Percentiles rank a stretch among this genome's conserved stretches.
phyloP scores from a whole-genome alignment of 176 grass and related monocot genomes.

The Avena insularis region DNA sequence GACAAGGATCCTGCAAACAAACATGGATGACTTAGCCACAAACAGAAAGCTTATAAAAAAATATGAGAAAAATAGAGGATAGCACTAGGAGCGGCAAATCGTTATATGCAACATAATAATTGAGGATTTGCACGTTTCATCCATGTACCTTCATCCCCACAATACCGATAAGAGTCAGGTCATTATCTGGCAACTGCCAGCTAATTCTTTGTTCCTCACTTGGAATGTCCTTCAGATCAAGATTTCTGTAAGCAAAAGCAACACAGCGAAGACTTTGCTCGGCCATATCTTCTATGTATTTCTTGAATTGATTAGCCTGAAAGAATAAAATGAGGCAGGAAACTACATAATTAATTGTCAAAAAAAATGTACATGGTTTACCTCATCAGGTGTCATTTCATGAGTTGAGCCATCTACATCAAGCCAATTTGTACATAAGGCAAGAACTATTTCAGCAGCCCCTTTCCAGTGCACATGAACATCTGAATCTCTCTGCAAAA shows the following conservation, averaged over 20 bases:
- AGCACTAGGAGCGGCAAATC: neutral
- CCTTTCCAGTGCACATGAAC: conserved; percentile 99
- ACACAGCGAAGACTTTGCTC: conserved; percentile 83
- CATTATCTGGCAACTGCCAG: conserved; percentile 77
- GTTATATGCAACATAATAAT: conserved; percentile 38
- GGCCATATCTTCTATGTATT: conserved; percentile 83
- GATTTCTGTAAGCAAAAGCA: conserved; percentile 78
- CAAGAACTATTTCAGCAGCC: conserved; percentile 90
- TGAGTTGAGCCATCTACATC: conserved; percentile 57
- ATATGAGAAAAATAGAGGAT: neutral
- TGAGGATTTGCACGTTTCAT: conserved; percentile 36
- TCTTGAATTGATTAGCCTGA: conserved; percentile 69
- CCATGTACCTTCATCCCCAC: conserved; percentile 87
- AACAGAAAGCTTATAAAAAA: neutral
- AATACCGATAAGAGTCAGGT: conserved; percentile 79
- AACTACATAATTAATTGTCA: conserved; percentile 33
- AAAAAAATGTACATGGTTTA: conserved; percentile 29
- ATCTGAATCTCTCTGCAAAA: conserved; percentile 59
- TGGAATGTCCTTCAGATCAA: conserved; percentile 61
- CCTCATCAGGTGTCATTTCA: conserved; percentile 66
- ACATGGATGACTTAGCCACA: conserved; percentile 45
- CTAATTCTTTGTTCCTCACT: conserved; percentile 63
- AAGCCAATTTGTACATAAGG: conserved; percentile 74
- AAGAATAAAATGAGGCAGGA: conserved; percentile 31
- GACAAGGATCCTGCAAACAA: conserved; percentile 86